Evolutionary conservation across 1,139 yeast genomes (phyloP), one percentile per base, ranked within the genome.

Genomic region (Suhomyces kunorum): DNA sequence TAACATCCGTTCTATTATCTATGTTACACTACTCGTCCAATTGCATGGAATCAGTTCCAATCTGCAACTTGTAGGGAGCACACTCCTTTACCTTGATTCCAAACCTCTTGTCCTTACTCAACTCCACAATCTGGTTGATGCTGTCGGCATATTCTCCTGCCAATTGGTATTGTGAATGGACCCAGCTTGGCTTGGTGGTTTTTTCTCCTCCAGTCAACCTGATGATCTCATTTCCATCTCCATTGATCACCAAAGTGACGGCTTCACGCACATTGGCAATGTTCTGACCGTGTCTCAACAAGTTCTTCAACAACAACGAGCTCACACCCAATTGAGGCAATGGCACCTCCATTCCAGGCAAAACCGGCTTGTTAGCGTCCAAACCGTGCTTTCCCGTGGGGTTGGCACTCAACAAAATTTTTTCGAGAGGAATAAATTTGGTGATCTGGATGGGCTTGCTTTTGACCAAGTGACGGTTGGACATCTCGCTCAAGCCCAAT

Each of bases 401-500:
- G 53, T 82, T 82, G 14, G 83, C 70, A 20, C 78, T 62, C 42
- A 78, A 77, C 47, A 85, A 72, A 40, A 86, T 75, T 44, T 74
- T 74, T 49, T 76, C 78, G 58, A 86, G 71, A 36, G 94, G 88
- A 42, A 87, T 68, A 61, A 81, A 83, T 62, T 81, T 81, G 39
- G 87, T 85, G 28, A 80, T 66, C 55, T 81, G 80, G 45, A 87
- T 81, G 36, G 94, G 90, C 55, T 80, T 82, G 23, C 87, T 75
- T 38, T 83, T 83, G 44, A 88, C 80, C 54, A 92, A 73, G 59
- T 85, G 90, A 59, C 90, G 84, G 63, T 89, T 90, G 26, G 79
- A 67, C 50, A 90, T 76, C 67, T 92, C 98, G 33, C 80, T 69
- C 56, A 90, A 72, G 27, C 98, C 98, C 46, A 90, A 75, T 62